A percentile compares a stretch with the other conserved stretches of the same genome.
phyloP scores from a whole-genome alignment of 192 early-diverging fungal genomes.

The Backusella mclennaniae region DNA sequence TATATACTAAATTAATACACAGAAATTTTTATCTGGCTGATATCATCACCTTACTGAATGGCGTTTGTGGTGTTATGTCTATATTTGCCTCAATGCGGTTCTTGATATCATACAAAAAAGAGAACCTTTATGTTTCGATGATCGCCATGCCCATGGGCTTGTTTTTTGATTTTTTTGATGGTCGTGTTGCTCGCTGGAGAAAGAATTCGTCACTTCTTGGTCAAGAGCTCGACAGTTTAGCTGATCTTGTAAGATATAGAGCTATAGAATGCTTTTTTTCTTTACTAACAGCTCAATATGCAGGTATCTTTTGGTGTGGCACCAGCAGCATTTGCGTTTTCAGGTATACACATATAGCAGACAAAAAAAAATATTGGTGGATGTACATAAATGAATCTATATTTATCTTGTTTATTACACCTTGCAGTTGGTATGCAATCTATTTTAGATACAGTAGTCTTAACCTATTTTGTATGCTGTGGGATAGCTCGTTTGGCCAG shows the following conservation, averaged over 20 bases:
- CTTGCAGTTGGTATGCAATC: slow-evolving; percentile 69
- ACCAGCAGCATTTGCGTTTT: slow-evolving; percentile 64
- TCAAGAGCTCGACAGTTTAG: slow-evolving; percentile 84
- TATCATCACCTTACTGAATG: slow-evolving; percentile 81
- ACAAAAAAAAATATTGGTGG: not conserved
- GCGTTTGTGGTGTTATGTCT: slow-evolving; percentile 67
- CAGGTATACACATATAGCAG: slow-evolving; percentile 15
- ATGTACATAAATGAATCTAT: not conserved
- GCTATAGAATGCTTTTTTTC: not conserved
- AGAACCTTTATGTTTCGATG: slow-evolving; percentile 58
- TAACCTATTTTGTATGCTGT: slow-evolving; percentile 82
- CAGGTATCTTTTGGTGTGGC: slow-evolving; percentile 23
- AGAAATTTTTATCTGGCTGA: slow-evolving; percentile 78
- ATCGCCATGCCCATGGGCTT: slow-evolving; percentile 64
- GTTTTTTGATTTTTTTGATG: slow-evolving; percentile 70
- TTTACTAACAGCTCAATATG: not conserved
- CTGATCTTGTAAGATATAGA: slow-evolving; percentile 63
- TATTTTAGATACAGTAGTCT: slow-evolving; percentile 65
- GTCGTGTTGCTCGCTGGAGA: slow-evolving; percentile 78
- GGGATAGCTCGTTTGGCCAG: slow-evolving; percentile 79
- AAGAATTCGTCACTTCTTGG: slow-evolving; percentile 68
- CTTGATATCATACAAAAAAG: slow-evolving; percentile 55
- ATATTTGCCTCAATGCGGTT: slow-evolving; percentile 71
- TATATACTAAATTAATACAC: not conserved
- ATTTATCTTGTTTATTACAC: not conserved